Evolutionary conservation across 768 basidiomycete species (phyloP), one percentile per base, ranked within the genome.

Genomic region (Serendipita sp.): DNA sequence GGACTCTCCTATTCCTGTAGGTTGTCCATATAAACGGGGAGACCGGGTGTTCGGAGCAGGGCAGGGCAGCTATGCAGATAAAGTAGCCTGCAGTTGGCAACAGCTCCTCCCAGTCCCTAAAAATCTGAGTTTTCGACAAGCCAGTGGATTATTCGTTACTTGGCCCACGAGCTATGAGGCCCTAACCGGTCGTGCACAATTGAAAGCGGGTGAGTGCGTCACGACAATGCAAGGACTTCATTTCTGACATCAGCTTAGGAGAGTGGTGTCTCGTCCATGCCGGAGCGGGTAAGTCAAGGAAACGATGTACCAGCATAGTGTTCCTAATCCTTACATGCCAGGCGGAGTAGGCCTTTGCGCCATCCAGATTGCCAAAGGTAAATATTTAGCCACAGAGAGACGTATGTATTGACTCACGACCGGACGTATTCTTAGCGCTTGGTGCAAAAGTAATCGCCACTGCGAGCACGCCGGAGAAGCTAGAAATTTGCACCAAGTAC

Each of bases 381-480:
- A 16, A 28, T 10, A 15, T 1, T 30, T 34, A 36, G 51, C 48
- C 1, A 8, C 7, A 28, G 1, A 51, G 64, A 23, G 18, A 3
- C 18, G 34, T 36, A 3, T n/a, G 2, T n/a, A 2, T 11, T 1
- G 18, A 16, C 46, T 45, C 48, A 41, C 38, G 38, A 23, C 38
- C 38, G 13, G 13, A 41, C 13, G 7, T 41, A 5, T 1, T 44
- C 3, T 13, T 66, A 92, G 93, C 81, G 5, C 79, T 96, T 54
- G 95, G 93, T 30, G 94, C 90, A 44, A 91, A 83, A 70, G 96
- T 99, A 23, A 97, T 99, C 69, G 96, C 92, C 0, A 94, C 93
- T 0, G 91, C 90, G 23, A 83, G 90, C 32, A 88, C 89, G 15
- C 77, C 78, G 35, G 75, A 79, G 46, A 99, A 99, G 73, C 78